Evolutionary conservation across 148 eudicot genomes (phyloP).

Genomic region (Vaccinium macrocarpon): DNA sequence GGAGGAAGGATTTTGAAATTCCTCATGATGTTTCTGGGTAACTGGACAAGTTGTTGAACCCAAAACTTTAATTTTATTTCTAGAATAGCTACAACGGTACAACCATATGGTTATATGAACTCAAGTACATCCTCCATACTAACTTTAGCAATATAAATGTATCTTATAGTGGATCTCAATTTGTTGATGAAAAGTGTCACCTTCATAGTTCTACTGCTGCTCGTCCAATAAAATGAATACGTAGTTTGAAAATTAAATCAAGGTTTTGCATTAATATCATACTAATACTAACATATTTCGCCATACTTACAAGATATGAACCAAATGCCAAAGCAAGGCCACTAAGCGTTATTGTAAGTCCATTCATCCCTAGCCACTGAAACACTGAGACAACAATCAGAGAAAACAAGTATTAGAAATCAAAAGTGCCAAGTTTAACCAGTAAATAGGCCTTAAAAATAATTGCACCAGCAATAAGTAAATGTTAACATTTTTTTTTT

Average conservation of each 20-base stretch:
- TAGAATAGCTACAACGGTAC: background rate
- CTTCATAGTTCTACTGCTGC: background rate
- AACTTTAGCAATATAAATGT: background rate
- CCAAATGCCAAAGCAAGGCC: constrained; percentile 16
- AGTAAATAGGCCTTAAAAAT: background rate
- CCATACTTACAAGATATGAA: constrained; percentile 20
- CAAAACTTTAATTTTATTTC: background rate
- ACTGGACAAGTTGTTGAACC: background rate
- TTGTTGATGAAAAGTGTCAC: background rate
- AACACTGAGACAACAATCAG: constrained; percentile 13
- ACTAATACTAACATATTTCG: background rate
- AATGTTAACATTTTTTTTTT: background rate
- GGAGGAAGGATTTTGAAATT: no score
- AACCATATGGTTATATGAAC: background rate
- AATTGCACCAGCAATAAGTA: background rate
- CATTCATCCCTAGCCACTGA: constrained; percentile 16
- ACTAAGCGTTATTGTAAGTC: constrained; percentile 13
- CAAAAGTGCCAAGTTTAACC: background rate
- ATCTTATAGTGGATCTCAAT: background rate
- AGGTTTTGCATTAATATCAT: background rate
- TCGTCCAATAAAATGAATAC: background rate
- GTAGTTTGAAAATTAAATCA: background rate
- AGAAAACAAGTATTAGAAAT: background rate
- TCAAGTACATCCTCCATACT: background rate
- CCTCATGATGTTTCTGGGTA: background rate